Base-by-base conservation (phyloP, 176 grass and related monocot genomes). In the Oryza meridionalis region DNA sequence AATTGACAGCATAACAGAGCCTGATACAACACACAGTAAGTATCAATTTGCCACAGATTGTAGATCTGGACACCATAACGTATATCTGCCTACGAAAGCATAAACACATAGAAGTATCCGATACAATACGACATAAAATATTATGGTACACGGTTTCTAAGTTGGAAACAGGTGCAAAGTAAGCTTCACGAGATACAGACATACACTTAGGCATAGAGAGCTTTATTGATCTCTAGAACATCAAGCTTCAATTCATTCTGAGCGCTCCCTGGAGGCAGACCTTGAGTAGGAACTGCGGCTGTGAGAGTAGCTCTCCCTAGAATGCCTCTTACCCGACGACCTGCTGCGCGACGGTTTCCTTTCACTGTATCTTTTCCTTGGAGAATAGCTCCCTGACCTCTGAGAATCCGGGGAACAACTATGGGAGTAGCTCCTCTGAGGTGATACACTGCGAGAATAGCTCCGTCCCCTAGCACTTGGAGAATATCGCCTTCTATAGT, bases 271-370 rank as follows among this genome's bases (percentile, higher is more conserved):
- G 0, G 91, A 90, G 2, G 84, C 35, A 29, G 89, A 94, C 38
- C 87, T 79, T 0, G 81, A 89, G 69, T 65, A 82, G 12, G 80
- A 87, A 32, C 92, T 92, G 25, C 87, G 75, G 55, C 92, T 92
- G 46, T 94, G 87, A 11, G 84, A 53, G 65, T 94, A 92, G 75
- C 92, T 90, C 65, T 94, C 92, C 59, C 92, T 91, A 24, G 81
- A 94, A 55, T 42, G 59, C 25, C 87, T 73, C 78, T 82, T 90
- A 7, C 59, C 42, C 6, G 65, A 38, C 24, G 78, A 94, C 66
- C 59, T 77, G 55, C 84, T 73, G 64, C 16, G 9, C 0, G 74
- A 76, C 11, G 37, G 24, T 51, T 84, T 77, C 35, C 58, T 83
- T 51, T 2, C 64, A 9, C 19, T 66, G 7, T 27, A 53, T 43